Base-by-base conservation (phyloP, 148 eudicot species). In the Persicaria maculosa region DNA sequence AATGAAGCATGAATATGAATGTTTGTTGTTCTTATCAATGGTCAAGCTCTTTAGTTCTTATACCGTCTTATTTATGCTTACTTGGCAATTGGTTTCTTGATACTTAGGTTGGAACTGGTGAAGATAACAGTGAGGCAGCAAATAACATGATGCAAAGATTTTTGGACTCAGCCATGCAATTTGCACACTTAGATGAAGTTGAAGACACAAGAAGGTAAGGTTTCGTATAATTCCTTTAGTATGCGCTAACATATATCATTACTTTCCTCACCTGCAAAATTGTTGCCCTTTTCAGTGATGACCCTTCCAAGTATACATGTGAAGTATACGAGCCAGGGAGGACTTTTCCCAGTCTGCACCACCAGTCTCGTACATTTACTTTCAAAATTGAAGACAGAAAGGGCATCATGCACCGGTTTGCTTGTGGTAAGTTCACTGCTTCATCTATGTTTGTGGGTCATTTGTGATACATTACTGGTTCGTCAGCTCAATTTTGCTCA, bases 361-460 rank as follows among this genome's bases (percentile, higher is more conserved):
- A 11, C 64, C 74, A 75, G 72, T 81, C 85, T 19, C 77, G 79
- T 78, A 77, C 75, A 57, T 93, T 91, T 79, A 79, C 89, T 47
- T 93, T 91, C 84, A 91, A 93, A 81, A 84, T 93, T 79, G 86
- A 89, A 89, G 98, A 91, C 78, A 86, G 78, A 82, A 87, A 75
- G 72, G 97, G 97, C 74, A 82, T 86, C 57, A 92, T 88, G 94
- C 97, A 96, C 80, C 88, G 97, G 53, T 96, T 96, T 74, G 84
- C 67, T 15, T 90, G 93, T 74, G 97, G 99, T 92, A 84, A 31
- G 79, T 87, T 75, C 52, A 74, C 46, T 10, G 16, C 53, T 3
- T 17, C 61, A 20, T 45, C 17, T 47, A 58, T 17, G 20, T 73
- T 73, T 73, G 5, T 5, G 25, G 25, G 36, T 25, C 46, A 40